These are phyloP conservation scores for Corylus avellana DNA, from an alignment of 306 rosid species.

Conservation along the genomic window DNA sequence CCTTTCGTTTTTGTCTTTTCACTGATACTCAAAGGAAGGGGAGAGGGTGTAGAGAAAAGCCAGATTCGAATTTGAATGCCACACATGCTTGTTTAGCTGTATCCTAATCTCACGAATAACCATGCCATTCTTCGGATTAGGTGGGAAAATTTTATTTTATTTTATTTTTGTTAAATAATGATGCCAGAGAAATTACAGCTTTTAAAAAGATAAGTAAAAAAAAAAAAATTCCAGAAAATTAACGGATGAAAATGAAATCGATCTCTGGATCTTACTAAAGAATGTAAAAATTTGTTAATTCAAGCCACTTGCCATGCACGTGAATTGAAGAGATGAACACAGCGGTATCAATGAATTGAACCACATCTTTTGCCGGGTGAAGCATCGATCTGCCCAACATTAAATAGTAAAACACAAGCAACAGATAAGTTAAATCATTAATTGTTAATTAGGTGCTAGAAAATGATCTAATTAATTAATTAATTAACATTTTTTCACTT, in stretches of 20 bases:
- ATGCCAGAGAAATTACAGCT: too few species aligned
- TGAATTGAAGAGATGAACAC: too few species aligned
- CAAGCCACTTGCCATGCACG: too few species aligned
- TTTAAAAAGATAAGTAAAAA: background rate
- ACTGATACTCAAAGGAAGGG: constrained; percentile 60
- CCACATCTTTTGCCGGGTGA: too few species aligned
- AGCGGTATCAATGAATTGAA: too few species aligned
- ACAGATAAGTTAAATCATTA: too few species aligned
- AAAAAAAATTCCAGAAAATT: background rate
- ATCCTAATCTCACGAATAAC: constrained; percentile 58
- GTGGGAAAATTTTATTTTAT: background rate
- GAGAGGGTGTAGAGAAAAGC: constrained; percentile 29
- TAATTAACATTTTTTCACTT: too few species aligned
- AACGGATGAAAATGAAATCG: background rate
- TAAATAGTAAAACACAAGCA: too few species aligned
- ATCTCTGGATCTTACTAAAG: background rate
- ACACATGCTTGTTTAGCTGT: constrained; percentile 77
- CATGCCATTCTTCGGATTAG: constrained; percentile 52
- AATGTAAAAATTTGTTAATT: background rate
- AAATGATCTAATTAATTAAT: too few species aligned
- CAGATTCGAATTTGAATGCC: constrained; percentile 69
- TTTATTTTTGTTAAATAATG: too few species aligned
- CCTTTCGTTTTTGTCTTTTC: constrained; percentile 85
- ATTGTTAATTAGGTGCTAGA: too few species aligned
- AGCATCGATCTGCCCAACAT: too few species aligned